A percentile compares a stretch with the other conserved stretches of the same genome.
phyloP scores from a whole-genome alignment of 2,329 filamentous ascomycete species.

The Didymella pinodella region DNA sequence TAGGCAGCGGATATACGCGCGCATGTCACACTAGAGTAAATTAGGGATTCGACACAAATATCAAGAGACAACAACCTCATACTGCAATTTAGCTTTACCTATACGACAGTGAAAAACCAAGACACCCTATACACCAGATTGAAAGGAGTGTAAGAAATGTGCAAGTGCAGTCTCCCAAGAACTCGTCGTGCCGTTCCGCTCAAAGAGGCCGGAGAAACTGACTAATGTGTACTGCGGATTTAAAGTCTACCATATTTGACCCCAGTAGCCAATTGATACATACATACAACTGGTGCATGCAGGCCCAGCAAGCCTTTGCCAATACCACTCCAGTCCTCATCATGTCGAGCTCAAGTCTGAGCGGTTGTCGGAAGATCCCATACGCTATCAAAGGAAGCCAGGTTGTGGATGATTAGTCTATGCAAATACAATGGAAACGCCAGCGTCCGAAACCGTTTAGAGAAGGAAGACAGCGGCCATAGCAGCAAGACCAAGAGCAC shows the following conservation, averaged over 20 bases:
- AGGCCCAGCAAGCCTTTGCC: constrained; percentile 38
- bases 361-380: constrained; percentile 38
- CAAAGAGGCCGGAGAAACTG: constrained; percentile 26
- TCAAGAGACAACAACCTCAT: neutral
- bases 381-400: constrained; percentile 47
- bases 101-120: constrained; percentile 3
- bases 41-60: neutral
- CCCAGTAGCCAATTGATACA: constrained; percentile 48
- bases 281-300: constrained; percentile 48
- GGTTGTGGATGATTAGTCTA: constrained; percentile 50
- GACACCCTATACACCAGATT: constrained; percentile 23
- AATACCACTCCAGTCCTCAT: constrained; percentile 36
- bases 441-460: constrained; percentile 51
- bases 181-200: constrained; percentile 31
- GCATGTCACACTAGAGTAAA: neutral
- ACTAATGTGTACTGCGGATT: constrained; percentile 44
- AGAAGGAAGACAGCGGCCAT: constrained; percentile 59
- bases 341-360: constrained; percentile 33
- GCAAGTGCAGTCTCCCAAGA: constrained; percentile 35
- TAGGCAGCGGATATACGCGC: constrained; percentile 7
- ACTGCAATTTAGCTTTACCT: constrained; percentile 8
- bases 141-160: constrained; percentile 39
- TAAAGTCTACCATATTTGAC: constrained; percentile 43
- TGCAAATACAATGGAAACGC: constrained; percentile 50
- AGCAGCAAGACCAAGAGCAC: constrained; percentile 56